A percentile compares a stretch with the other conserved stretches of the same genome.
These are phyloP conservation scores for Massariosphaeria phaeospora DNA, from an alignment of 495 filamentous ascomycete genomes.

Conservation along the genomic window DNA sequence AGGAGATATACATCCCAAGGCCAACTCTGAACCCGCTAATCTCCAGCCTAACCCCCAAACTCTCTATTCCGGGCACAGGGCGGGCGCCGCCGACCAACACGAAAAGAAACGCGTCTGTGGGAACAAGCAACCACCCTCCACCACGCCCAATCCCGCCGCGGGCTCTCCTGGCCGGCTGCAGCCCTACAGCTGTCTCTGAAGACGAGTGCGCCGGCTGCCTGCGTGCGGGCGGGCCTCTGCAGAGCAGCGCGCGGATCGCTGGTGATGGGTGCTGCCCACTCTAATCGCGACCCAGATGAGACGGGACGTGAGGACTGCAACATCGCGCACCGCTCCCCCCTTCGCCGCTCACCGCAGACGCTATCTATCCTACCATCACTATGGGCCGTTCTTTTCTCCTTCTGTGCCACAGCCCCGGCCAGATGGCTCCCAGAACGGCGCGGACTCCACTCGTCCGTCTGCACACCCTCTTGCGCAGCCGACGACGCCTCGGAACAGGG, in stretches of 20 bases:
- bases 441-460: constrained; percentile 9
- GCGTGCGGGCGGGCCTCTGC: neutral
- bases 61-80: too few species aligned
- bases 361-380: too few species aligned
- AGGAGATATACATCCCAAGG: too few species aligned
- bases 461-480: constrained; percentile 14
- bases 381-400: neutral
- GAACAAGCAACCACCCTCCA: constrained; percentile 27
- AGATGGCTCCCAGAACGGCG: neutral
- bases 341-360: too few species aligned
- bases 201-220: neutral
- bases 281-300: too few species aligned
- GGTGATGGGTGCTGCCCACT: neutral
- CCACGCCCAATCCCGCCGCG: too few species aligned
- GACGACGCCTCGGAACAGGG: neutral
- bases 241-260: neutral
- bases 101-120: constrained; percentile 8
- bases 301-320: too few species aligned
- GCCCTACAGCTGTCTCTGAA: constrained; percentile 15
- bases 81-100: too few species aligned
- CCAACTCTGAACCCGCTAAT: too few species aligned
- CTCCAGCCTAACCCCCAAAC: too few species aligned
- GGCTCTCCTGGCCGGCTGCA: constrained; percentile 3
- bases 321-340: too few species aligned
- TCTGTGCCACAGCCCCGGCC: constrained; percentile 8